Evolutionary conservation across 2,329 filamentous ascomycete species (phyloP).

Genomic region (Phoma herbarum): DNA sequence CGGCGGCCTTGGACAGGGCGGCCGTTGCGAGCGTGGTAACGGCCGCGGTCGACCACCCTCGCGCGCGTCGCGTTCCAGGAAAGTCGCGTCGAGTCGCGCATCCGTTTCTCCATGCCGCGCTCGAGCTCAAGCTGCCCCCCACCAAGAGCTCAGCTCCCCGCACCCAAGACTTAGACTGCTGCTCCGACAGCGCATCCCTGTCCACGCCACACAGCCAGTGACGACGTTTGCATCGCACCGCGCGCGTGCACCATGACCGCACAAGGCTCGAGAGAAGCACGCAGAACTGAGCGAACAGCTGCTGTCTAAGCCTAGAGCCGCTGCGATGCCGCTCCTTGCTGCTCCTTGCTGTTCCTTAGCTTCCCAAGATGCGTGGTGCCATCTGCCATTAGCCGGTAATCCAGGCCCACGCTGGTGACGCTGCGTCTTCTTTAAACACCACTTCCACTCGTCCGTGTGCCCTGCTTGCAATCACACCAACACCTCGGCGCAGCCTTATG

Average conservation of each 20-base stretch:
- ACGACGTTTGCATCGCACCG: constrained; percentile 15
- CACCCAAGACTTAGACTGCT: constrained; percentile 19
- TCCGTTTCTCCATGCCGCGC: too few relatives aligned
- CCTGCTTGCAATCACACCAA: constrained; percentile 23
- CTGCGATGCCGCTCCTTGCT: not conserved
- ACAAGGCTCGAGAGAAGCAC: constrained; percentile 17
- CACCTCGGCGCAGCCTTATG: constrained; percentile 43
- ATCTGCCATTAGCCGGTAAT: constrained; percentile 46
- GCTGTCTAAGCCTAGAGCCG: constrained; percentile 7
- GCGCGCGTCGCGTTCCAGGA: not conserved
- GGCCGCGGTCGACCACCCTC: not conserved
- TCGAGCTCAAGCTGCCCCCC: constrained; percentile 7
- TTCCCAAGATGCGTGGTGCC: constrained; percentile 23
- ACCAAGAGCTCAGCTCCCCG: constrained; percentile 16
- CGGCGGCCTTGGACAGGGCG: constrained; percentile 9
- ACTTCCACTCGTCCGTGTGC: constrained; percentile 51
- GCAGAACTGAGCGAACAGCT: not conserved
- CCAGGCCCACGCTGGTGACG: constrained; percentile 30
- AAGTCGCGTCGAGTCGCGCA: constrained; percentile 14
- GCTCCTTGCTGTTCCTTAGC: constrained; percentile 10
- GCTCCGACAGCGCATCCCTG: constrained; percentile 10
- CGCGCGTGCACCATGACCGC: constrained; percentile 31
- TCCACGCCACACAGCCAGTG: constrained; percentile 16
- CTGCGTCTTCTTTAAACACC: constrained; percentile 30
- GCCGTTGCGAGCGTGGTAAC: constrained; percentile 16